A percentile compares a stretch with the other conserved stretches of the same genome.
These are phyloP conservation scores for Agrocybe praecox DNA, from an alignment of 768 basidiomycete genomes.

Conservation along the genomic window DNA sequence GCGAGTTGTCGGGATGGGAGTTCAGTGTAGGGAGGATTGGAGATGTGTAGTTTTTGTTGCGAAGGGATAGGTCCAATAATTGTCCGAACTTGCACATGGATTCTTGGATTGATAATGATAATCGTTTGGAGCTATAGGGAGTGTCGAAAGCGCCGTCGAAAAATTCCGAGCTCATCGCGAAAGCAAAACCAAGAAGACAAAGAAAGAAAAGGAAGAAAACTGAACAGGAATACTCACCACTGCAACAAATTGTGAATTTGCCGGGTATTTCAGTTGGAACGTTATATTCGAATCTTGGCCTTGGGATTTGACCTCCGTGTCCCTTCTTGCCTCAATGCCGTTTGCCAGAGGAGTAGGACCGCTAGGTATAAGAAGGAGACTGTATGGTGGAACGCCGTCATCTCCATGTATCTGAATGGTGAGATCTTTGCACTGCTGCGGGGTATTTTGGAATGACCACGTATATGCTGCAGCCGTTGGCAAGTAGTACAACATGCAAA, in stretches of 20 bases:
- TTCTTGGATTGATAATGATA: no score
- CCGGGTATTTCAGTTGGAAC: constrained; percentile 67
- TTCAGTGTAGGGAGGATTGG: neutral
- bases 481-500: constrained; percentile 6
- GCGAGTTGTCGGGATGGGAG: neutral
- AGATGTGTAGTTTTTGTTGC: no score
- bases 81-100: no score
- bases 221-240: constrained; percentile 52
- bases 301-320: constrained; percentile 57
- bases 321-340: constrained; percentile 63
- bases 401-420: constrained; percentile 57
- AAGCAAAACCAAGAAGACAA: neutral
- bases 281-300: constrained; percentile 38
- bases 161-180: neutral
- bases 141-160: no score
- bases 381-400: constrained; percentile 68
- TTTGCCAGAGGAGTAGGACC: constrained; percentile 64
- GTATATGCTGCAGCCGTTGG: constrained; percentile 39
- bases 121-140: no score
- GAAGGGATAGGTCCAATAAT: no score
- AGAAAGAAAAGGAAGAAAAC: constrained; percentile 1
- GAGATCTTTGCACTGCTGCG: constrained; percentile 69
- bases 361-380: constrained; percentile 65
- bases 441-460: constrained; percentile 48
- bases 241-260: constrained; percentile 72